Evolutionary conservation across 2,329 filamentous ascomycete species (phyloP).

Genomic region (Didymella pomorum): DNA sequence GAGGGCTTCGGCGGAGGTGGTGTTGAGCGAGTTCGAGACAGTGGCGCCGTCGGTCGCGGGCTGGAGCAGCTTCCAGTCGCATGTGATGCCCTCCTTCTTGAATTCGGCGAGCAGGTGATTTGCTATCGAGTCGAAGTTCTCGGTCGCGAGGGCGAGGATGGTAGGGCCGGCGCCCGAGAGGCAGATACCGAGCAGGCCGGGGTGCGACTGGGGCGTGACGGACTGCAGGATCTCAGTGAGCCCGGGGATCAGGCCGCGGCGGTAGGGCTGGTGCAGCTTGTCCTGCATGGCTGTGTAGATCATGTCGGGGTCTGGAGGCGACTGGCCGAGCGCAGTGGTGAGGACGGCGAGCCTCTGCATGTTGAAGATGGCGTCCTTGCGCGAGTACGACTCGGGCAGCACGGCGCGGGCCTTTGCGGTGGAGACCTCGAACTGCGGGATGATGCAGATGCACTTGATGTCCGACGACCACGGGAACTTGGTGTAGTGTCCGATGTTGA

Average conservation of each 20-base stretch:
- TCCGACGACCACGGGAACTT: slow-evolving; percentile 93
- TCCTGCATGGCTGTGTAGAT: slow-evolving; percentile 99
- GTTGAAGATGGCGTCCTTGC: slow-evolving; percentile 92
- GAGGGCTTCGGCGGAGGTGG: slow-evolving; percentile 55
- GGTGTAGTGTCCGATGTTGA: slow-evolving; percentile 94
- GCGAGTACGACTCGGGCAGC: slow-evolving; percentile 79
- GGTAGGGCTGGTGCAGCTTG: slow-evolving; percentile 96
- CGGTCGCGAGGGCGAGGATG: slow-evolving; percentile 89
- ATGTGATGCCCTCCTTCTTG: slow-evolving; percentile 74
- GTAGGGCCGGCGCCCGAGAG: slow-evolving; percentile 94
- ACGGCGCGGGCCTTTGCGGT: slow-evolving; percentile 90
- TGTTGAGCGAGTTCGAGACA: slow-evolving; percentile 35
- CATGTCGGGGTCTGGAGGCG: slow-evolving; percentile 87
- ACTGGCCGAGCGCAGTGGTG: slow-evolving; percentile 86
- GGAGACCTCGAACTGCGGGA: slow-evolving; percentile 94
- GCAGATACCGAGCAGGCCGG: slow-evolving; percentile 91
- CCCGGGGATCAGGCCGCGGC: slow-evolving; percentile 88
- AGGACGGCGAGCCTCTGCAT: slow-evolving; percentile 91
- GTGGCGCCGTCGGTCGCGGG: slow-evolving; percentile 76
- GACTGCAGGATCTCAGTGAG: slow-evolving; percentile 89
- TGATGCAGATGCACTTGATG: slow-evolving; percentile 96
- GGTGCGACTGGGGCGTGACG: slow-evolving; percentile 86
- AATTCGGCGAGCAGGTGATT: slow-evolving; percentile 78
- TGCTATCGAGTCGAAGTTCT: slow-evolving; percentile 88
- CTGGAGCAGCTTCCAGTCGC: slow-evolving; percentile 86